These are phyloP conservation scores for Hyaloperonospora brassicae DNA, from an alignment of 352 stramenopile species.

Conservation along the genomic window DNA sequence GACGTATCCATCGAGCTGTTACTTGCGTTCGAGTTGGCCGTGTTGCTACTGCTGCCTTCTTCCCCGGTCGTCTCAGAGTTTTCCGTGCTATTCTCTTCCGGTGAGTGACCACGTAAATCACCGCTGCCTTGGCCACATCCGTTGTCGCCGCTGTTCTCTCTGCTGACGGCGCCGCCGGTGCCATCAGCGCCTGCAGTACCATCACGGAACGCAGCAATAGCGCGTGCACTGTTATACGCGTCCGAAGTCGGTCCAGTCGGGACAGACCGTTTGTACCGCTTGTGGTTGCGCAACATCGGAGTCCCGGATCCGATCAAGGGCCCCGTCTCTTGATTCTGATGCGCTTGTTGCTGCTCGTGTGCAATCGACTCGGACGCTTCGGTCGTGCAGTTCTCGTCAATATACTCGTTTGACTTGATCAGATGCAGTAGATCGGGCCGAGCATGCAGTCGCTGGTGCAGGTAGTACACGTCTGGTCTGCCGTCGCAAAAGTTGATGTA, in stretches of 20 bases:
- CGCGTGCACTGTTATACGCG: conserved; percentile 22
- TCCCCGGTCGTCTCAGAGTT: conserved; percentile 78
- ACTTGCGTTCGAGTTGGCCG: conserved; percentile 41
- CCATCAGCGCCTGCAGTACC: conserved; percentile 10
- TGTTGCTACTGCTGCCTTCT: conserved; percentile 44
- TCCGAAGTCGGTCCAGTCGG: conserved; percentile 16
- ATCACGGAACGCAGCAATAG: conserved; percentile 22
- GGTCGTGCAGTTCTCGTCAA: conserved; percentile 64
- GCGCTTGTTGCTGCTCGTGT: conserved; percentile 26
- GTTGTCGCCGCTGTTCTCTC: conserved; percentile 13
- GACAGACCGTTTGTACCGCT: conserved; percentile 56
- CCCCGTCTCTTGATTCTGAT: conserved; percentile 21
- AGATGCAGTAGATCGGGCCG: conserved; percentile 65
- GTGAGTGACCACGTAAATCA: conserved; percentile 29
- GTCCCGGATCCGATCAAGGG: conserved; percentile 27
- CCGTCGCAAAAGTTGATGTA: conserved; percentile 77
- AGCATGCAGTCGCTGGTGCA: conserved; percentile 67
- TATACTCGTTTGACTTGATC: conserved; percentile 81
- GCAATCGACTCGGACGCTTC: conserved; percentile 45
- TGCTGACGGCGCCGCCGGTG: conserved; percentile 2
- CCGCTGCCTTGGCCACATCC: conserved; percentile 14
- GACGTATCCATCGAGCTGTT: conserved; percentile 36
- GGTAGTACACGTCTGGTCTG: conserved; percentile 67
- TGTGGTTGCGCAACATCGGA: conserved; percentile 35
- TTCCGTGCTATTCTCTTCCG: conserved; percentile 50